phyloP scores from a whole-genome alignment of 2,329 filamentous ascomycete genomes.

The Epichloe amarillans region DNA sequence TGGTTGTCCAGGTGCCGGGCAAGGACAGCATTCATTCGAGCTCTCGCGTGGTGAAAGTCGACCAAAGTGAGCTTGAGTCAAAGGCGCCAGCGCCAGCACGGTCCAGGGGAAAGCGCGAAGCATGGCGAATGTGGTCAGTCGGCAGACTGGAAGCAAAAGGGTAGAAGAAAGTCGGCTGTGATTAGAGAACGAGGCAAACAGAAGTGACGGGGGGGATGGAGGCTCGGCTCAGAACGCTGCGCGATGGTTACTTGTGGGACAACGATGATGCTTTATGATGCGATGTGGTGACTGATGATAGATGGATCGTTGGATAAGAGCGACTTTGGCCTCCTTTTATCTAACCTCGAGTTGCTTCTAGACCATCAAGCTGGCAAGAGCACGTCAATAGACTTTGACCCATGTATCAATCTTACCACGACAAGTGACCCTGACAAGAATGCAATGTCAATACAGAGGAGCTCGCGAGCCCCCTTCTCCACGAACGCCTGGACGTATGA shows the following conservation, averaged over 20 bases:
- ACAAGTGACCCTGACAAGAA: not conserved
- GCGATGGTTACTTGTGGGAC: not conserved
- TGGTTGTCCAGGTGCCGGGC: conserved; percentile 9
- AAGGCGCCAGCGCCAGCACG: conserved; percentile 13
- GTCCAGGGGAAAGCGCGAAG: conserved; percentile 14
- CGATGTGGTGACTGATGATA: not conserved
- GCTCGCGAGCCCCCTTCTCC: not conserved
- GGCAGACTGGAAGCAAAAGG: not conserved
- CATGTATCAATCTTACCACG: not conserved
- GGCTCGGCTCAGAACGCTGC: not conserved
- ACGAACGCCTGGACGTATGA: not conserved
- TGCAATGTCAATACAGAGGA: conserved; percentile 9
- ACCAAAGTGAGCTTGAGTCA: conserved; percentile 15
- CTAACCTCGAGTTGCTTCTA: not conserved
- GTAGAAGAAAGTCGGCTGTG: no score
- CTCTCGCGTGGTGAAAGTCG: conserved; percentile 10
- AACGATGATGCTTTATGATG: not conserved
- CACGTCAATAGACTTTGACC: not conserved
- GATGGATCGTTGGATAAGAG: not conserved
- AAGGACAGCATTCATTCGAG: conserved; percentile 18
- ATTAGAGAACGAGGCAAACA: not conserved
- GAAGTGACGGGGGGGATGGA: not conserved
- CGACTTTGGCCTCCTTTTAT: conserved; percentile 3
- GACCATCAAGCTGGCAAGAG: not conserved
- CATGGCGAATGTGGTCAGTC: conserved; percentile 9